Evolutionary conservation across 2,329 filamentous ascomycete genomes (phyloP).

Genomic region (Dichotomopilus funicola): DNA sequence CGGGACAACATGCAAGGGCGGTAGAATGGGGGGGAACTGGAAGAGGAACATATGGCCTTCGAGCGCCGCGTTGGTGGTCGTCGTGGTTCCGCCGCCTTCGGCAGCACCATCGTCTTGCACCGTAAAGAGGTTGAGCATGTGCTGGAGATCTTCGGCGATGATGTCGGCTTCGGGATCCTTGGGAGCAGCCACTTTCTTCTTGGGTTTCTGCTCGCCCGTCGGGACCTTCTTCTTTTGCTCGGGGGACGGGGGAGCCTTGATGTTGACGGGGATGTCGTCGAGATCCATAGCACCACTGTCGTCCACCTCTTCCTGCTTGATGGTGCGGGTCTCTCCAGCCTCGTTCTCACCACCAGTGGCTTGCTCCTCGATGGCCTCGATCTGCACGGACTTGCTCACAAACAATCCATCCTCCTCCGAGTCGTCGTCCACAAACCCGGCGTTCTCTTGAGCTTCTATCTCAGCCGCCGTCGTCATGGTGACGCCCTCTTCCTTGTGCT

Average conservation of each 20-base stretch:
- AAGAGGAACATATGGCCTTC: conserved; percentile 58
- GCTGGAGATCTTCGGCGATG: conserved; percentile 29
- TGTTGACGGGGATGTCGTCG: conserved; percentile 18
- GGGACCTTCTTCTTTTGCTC: conserved; percentile 30
- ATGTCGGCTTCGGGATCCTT: conserved; percentile 27
- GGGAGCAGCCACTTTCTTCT: conserved; percentile 15
- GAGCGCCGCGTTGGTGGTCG: conserved; percentile 19
- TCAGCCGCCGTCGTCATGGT: conserved; percentile 52
- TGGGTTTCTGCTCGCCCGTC: conserved; percentile 13
- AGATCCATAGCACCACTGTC: conserved; percentile 18
- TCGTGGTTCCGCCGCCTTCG: neutral
- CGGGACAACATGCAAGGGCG: conserved; percentile 39
- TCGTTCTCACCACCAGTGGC: conserved; percentile 36
- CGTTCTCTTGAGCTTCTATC: conserved; percentile 47
- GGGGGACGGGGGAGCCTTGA: conserved; percentile 28
- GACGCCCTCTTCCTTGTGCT: conserved; percentile 48
- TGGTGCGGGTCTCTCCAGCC: conserved; percentile 30
- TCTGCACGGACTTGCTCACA: conserved; percentile 9
- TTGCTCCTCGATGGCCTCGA: conserved; percentile 12
- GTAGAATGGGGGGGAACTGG: conserved; percentile 57
- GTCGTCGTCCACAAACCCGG: conserved; percentile 29
- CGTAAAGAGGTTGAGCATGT: conserved; percentile 28
- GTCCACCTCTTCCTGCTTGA: conserved; percentile 19
- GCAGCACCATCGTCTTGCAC: conserved; percentile 19
- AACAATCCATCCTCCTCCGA: conserved; percentile 24